These are phyloP conservation scores for Daldinia concentrica DNA, from an alignment of 495 filamentous ascomycete genomes.

Conservation along the genomic window DNA sequence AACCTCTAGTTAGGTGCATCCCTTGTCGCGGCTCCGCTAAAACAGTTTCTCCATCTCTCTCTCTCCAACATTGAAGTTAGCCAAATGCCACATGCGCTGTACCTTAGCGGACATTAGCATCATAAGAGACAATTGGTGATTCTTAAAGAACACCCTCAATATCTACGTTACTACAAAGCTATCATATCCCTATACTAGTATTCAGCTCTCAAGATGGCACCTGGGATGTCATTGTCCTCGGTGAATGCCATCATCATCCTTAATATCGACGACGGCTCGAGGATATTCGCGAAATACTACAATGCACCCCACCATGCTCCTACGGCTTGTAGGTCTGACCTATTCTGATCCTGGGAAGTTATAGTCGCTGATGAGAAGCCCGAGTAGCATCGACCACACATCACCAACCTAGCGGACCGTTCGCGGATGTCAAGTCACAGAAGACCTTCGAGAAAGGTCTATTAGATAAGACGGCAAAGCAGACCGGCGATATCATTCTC, in stretches of 20 bases:
- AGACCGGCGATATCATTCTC: constrained; percentile 91
- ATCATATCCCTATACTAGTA: constrained; percentile 7
- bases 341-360: neutral
- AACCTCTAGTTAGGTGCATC: neutral
- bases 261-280: constrained; percentile 83
- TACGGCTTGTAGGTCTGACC: constrained; percentile 53
- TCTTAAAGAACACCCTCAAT: constrained; percentile 8
- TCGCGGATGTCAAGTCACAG: constrained; percentile 89
- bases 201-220: constrained; percentile 50
- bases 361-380: constrained; percentile 6
- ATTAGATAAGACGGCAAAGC: constrained; percentile 95
- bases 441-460: constrained; percentile 96
- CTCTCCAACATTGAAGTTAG: neutral
- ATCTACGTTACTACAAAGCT: constrained; percentile 12
- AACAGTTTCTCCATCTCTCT: constrained; percentile 36
- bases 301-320: constrained; percentile 78
- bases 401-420: constrained; percentile 68
- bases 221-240: constrained; percentile 84
- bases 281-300: constrained; percentile 97
- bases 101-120: constrained; percentile 19
- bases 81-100: constrained; percentile 40
- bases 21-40: constrained; percentile 32
- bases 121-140: constrained; percentile 22
- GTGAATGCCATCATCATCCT: constrained; percentile 94
- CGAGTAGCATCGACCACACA: constrained; percentile 38